Conservation (phyloP, 768 basidiomycete species). For the Tylopilus rubrobrunneus region DNA sequence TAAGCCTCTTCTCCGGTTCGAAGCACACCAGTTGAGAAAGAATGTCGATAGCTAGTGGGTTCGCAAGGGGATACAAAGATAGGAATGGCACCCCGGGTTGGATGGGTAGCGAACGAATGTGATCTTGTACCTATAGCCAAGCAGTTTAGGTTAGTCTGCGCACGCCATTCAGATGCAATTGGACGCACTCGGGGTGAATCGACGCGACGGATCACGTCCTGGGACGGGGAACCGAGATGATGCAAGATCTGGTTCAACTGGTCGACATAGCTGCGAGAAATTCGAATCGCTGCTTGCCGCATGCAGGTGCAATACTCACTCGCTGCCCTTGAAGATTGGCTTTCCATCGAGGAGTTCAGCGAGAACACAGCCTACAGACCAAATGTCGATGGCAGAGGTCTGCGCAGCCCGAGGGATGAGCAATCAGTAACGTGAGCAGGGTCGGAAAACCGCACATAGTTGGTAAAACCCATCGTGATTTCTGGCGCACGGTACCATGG, state of each 20-base stretch:
- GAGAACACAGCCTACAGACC: constrained; percentile 94
- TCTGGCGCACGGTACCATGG: constrained; percentile 98
- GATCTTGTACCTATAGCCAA: constrained; percentile 81
- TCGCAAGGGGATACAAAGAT: constrained; percentile 89
- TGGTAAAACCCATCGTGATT: constrained; percentile 97
- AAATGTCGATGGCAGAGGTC: constrained; percentile 91
- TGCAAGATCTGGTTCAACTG: constrained; percentile 98
- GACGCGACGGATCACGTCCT: constrained; percentile 93
- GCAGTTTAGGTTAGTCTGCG: neutral
- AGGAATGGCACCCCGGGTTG: constrained; percentile 92
- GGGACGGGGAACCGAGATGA: constrained; percentile 95
- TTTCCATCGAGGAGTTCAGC: constrained; percentile 94
- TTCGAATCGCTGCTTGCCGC: neutral
- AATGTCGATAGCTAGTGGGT: constrained; percentile 90
- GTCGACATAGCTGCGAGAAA: constrained; percentile 77
- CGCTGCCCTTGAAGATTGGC: constrained; percentile 95
- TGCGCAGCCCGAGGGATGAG: constrained; percentile 21
- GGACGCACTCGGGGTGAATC: constrained; percentile 83
- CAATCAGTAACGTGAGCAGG: constrained; percentile 25
- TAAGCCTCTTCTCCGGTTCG: constrained; percentile 94
- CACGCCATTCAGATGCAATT: neutral
- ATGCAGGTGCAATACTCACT: constrained; percentile 49
- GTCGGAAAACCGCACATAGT: constrained; percentile 53
- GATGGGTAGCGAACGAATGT: constrained; percentile 96
- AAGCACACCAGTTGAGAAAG: constrained; percentile 90